Evolutionary conservation across 495 filamentous ascomycete genomes (phyloP).

Genomic region (Darksidea phi): DNA sequence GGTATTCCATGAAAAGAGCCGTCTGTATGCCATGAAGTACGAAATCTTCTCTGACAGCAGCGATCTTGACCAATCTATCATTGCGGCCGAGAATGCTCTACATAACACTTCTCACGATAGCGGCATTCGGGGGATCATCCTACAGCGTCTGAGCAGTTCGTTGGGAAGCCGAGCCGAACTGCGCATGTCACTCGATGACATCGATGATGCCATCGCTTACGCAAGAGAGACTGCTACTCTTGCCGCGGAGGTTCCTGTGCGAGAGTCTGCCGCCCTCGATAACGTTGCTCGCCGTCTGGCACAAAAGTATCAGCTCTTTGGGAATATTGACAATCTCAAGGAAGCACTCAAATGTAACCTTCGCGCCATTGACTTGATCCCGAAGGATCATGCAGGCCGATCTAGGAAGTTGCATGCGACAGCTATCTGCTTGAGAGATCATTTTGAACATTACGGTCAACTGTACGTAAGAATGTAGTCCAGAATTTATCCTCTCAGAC

Average conservation of each 20-base stretch:
- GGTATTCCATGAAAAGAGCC: not conserved
- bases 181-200: constrained; percentile 1
- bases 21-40: not conserved
- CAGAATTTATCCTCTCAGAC: too few relatives aligned
- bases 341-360: not conserved
- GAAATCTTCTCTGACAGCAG: not conserved
- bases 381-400: not conserved
- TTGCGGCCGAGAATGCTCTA: not conserved
- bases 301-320: not conserved
- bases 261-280: not conserved
- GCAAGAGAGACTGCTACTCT: not conserved
- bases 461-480: too few relatives aligned
- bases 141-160: not conserved
- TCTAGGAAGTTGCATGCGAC: constrained; percentile 6
- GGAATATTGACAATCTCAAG: not conserved
- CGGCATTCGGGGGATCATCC: not conserved
- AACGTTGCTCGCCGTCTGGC: not conserved
- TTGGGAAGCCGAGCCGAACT: not conserved
- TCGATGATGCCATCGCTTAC: constrained; percentile 4
- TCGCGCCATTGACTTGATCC: not conserved
- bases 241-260: not conserved
- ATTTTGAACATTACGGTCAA: not conserved
- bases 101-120: not conserved
- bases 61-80: not conserved
- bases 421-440: not conserved